These are phyloP conservation scores for Bipolaris gigantea DNA, from an alignment of 2,329 filamentous ascomycete genomes.

Conservation along the genomic window DNA sequence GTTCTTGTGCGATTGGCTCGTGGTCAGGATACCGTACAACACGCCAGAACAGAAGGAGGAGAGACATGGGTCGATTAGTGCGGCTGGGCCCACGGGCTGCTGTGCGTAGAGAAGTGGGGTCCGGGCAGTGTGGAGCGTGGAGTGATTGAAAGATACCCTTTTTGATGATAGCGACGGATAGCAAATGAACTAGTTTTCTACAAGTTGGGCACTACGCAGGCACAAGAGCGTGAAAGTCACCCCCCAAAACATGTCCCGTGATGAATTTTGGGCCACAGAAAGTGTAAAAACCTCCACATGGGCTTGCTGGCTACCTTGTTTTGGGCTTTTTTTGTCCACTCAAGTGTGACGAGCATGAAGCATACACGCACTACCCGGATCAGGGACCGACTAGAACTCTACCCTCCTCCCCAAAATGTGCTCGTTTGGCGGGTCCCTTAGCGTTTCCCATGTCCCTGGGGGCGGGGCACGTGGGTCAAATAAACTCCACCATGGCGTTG, in stretches of 20 bases:
- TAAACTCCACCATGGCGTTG: neutral
- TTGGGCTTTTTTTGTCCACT: neutral
- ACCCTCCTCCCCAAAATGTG: neutral
- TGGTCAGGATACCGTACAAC: constrained; percentile 34
- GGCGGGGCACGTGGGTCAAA: neutral
- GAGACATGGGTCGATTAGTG: constrained; percentile 22
- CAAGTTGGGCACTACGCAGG: neutral
- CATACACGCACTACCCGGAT: neutral
- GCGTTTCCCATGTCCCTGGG: neutral
- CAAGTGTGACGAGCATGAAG: neutral
- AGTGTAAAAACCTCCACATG: neutral
- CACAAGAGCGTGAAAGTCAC: neutral
- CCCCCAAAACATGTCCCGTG: neutral
- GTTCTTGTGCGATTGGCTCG: constrained; percentile 71
- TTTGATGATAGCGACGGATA: constrained; percentile 1
- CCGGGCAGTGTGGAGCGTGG: neutral
- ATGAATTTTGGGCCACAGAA: neutral
- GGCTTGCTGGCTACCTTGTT: neutral
- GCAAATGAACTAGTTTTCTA: constrained; percentile 3
- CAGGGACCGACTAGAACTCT: neutral
- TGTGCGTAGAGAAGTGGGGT: constrained; percentile 21
- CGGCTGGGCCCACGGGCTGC: constrained; percentile 35
- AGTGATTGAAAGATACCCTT: constrained; percentile 8
- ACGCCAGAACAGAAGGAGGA: constrained; percentile 30
- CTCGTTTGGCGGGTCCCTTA: neutral